phyloP scores from a whole-genome alignment of 2,329 filamentous ascomycete species.

The Aureobasidium sp. region DNA sequence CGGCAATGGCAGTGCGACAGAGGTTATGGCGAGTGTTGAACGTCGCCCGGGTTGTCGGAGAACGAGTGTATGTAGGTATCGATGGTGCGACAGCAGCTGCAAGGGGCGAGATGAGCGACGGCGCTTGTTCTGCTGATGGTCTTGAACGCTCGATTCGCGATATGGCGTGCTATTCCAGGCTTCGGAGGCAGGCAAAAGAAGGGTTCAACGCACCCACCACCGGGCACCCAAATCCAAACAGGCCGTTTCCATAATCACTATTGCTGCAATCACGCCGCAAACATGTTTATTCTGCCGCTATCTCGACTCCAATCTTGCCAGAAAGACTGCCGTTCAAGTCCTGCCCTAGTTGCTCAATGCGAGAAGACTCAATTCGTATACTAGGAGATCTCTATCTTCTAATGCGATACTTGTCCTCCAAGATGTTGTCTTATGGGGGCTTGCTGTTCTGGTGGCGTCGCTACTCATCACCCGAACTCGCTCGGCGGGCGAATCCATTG shows the following conservation, averaged over 20 bases:
- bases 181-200: not conserved
- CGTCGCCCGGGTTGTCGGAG: not conserved
- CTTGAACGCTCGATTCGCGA: not conserved
- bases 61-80: slow-evolving; percentile 3
- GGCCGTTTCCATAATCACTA: slow-evolving; percentile 1
- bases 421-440: not conserved
- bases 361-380: not conserved
- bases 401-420: not conserved
- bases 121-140: not conserved
- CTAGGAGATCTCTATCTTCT: not conserved
- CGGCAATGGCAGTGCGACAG: not conserved
- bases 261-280: not conserved
- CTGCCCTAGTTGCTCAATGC: too few relatives aligned
- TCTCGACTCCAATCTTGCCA: not conserved
- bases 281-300: not conserved
- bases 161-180: slow-evolving; percentile 1
- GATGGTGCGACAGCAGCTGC: slow-evolving; percentile 4
- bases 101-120: slow-evolving; percentile 3
- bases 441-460: not conserved
- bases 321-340: not conserved
- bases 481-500: not conserved
- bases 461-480: not conserved
- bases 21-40: not conserved
- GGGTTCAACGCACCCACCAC: not conserved
- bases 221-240: not conserved